Percentiles rank a stretch among this genome's conserved stretches.
Conservation (phyloP, 257 asterid species). For the Scutellaria barbata region DNA sequence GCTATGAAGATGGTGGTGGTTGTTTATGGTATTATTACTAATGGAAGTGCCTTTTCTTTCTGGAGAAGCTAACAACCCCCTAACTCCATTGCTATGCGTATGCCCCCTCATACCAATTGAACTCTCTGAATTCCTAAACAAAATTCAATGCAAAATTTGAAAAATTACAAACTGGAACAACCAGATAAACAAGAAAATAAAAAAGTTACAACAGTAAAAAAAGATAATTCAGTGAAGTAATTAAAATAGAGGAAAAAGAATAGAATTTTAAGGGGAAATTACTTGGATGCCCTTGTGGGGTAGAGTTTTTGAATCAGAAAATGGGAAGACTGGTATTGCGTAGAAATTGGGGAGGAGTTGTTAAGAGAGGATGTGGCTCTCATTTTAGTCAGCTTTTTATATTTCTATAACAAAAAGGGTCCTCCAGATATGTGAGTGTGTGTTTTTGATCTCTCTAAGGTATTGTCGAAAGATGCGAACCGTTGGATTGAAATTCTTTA, state of each 20-base stretch:
- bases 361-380: conserved; percentile 41
- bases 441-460: not conserved
- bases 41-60: conserved; percentile 42
- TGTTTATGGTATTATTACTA: conserved; percentile 28
- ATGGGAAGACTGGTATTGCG: conserved; percentile 41
- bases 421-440: no score
- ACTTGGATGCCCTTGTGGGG: conserved; percentile 58
- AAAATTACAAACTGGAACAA: not conserved
- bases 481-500: conserved; percentile 7
- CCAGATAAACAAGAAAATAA: not conserved
- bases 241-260: not conserved
- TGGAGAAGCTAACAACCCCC: conserved; percentile 43
- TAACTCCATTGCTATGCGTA: conserved; percentile 49
- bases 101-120: conserved; percentile 56
- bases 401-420: conserved; percentile 24
- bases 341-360: conserved; percentile 43
- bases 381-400: conserved; percentile 30
- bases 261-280: conserved; percentile 21
- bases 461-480: conserved; percentile 15
- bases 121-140: conserved; percentile 42
- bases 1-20: conserved; percentile 31
- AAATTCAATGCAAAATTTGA: no score
- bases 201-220: conserved; percentile 14
- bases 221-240: not conserved
- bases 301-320: conserved; percentile 39